Conservation (phyloP, 140 eudicot species). For the Senecio squalidus region DNA sequence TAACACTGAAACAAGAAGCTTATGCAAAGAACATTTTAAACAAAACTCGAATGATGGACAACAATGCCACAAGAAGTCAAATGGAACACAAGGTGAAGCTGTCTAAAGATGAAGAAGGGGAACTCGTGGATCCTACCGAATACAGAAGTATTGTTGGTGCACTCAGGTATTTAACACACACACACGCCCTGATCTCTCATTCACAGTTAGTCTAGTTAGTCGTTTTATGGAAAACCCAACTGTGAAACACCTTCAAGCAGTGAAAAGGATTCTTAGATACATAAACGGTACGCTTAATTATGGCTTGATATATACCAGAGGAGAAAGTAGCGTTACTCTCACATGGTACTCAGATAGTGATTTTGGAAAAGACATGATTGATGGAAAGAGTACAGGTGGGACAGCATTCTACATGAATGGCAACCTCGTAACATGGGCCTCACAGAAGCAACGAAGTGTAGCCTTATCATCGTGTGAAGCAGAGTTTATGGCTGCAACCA, state of each 20-base stretch:
- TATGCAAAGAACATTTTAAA: background rate
- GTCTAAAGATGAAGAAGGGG: background rate
- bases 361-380: background rate
- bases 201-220: background rate
- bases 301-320: background rate
- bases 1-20: background rate
- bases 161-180: background rate
- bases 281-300: background rate
- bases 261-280: background rate
- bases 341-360: background rate
- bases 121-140: background rate
- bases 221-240: background rate
- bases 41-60: background rate
- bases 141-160: constrained; percentile 1
- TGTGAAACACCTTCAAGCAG: background rate
- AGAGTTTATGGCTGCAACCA: background rate
- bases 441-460: background rate
- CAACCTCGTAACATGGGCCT: background rate
- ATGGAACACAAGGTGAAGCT: background rate
- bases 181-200: background rate
- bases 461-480: background rate
- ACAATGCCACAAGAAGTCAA: background rate
- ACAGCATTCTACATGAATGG: background rate
- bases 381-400: background rate
- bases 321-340: background rate